Base-by-base conservation (phyloP, 2,329 filamentous ascomycete species). In the Pseudogymnoascus sp. region DNA sequence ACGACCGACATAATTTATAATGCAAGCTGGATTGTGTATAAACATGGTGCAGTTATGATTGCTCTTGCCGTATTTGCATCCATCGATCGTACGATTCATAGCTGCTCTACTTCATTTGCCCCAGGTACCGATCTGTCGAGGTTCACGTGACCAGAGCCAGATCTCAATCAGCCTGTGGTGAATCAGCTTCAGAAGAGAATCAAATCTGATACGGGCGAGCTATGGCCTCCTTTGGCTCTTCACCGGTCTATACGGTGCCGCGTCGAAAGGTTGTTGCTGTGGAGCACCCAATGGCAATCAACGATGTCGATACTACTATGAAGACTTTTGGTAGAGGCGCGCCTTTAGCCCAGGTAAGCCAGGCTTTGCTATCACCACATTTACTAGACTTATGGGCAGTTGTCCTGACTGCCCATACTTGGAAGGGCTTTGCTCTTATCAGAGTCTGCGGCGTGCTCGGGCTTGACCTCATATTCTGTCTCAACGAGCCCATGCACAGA, bases 211-310 rank as follows among this genome's bases (percentile, higher is more conserved):
- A 56, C 7, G 10, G 11, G 50, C 29, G 11, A 56, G 50, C 9
- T 56, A 56, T 56, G 50, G 50, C 50, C 21, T 35, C 50, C 29
- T 56, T 56, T 33, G 29, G 29, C 7, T 56, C 50, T 29, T 71
- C 71, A 42, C 79, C 82, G 0, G 79, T 77, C 71, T 82, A 82
- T 70, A 65, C 70, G 7, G 77, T 88, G 40, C 82, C 83, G 2
- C 68, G 74, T 38, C 77, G 79, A 65, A 76, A 79, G 61, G 76
- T 89, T 59, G 79, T 87, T 62, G 81, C 80, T 65, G 79, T 90
- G 56, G 87, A 90, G 71, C 87, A 89, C 74, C 87, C 87, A 61
- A 85, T 83, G 71, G 80, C 88, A 62, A 76, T 89, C 69, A 82
- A 81, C 70, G 85, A 88, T 72, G 72, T 88, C 63, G 83, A 88